Evolutionary conservation across 2,329 filamentous ascomycete species (phyloP).

Genomic region (Zarea fungicola): DNA sequence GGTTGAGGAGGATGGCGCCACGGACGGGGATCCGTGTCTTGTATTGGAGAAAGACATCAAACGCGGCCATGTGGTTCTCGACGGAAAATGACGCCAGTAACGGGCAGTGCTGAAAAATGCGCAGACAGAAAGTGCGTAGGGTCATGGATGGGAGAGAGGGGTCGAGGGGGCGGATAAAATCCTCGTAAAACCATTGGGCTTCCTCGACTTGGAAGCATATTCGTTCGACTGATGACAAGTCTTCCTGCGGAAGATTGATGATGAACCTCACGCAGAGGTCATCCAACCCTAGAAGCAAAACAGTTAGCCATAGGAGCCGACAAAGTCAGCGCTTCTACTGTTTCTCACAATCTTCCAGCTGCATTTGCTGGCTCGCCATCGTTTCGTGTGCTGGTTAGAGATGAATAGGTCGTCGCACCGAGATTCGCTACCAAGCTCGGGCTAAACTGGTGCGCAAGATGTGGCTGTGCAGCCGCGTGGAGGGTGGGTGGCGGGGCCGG

Average conservation of each 20-base stretch:
- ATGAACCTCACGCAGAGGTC: conserved; percentile 97
- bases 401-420: conserved; percentile 1
- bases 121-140: conserved; percentile 77
- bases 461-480: conserved; percentile 11
- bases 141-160: conserved; percentile 79
- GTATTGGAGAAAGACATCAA: conserved; percentile 88
- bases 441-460: conserved; percentile 2
- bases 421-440: background rate
- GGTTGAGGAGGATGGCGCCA: conserved; percentile 87
- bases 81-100: conserved; percentile 75
- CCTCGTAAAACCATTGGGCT: conserved; percentile 99
- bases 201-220: conserved; percentile 99
- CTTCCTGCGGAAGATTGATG: conserved; percentile 89
- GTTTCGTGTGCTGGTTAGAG: conserved; percentile 35
- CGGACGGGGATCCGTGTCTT: conserved; percentile 92
- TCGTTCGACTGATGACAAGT: conserved; percentile 81
- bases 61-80: conserved; percentile 74
- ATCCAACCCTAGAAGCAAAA: conserved; percentile 68
- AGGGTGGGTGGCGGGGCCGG: background rate
- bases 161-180: conserved; percentile 91
- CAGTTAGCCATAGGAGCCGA: conserved; percentile 7
- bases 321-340: no score
- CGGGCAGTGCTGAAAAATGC: conserved; percentile 92
- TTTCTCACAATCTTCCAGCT: conserved; percentile 76
- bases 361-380: conserved; percentile 76